Base-by-base conservation (phyloP, 768 basidiomycete species). In the Collybia sp. region DNA sequence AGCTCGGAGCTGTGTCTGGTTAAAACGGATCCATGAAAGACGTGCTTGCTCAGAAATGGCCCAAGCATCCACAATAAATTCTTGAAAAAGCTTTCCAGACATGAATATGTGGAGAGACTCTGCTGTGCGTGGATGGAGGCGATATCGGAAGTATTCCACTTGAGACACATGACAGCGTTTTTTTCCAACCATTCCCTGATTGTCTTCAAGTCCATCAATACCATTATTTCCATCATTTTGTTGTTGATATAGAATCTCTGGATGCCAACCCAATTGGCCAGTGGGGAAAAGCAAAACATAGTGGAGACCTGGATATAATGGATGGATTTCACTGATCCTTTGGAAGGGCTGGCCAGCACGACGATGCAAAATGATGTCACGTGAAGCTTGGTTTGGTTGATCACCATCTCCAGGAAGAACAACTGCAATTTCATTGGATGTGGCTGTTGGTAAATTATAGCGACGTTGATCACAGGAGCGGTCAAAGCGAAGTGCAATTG, bases 251-350 rank as follows among this genome's bases (percentile, higher is more conserved):
- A 37, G 47, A 3, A 69, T 52, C 0, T 58, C 25, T 4, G 49
- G 11, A 48, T 65, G 59, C 72, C 68, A 77, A 2, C 72, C 72
- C 35, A 52, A 36, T 12, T 68, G 52, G 2, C 71, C 71, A 33
- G 42, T 13, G 3, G 73, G 68, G 59, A 76, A 75, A 1, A 78
- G 57, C 0, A 79, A 50, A 0, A 69, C 64, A 67, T 74, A 76
- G 12, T 73, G 67, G 0, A 77, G 56, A 0, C 71, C 51, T 0
- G 50, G 25, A 49, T 76, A 78, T 0, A 55, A 43, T 3, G 66
- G 60, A 49, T 70, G 56, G 0, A 57, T 44, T 1, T 77, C 62
- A 46, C 43, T 61, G 31, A 75, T 70, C 1, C 54, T 43, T 15
- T 49, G 19, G 3, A 73, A 47, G 2, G 4, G 4, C 17, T 46